Evolutionary conservation across 495 filamentous ascomycete genomes (phyloP), one percentile per base, ranked within the genome.

Genomic region (Neurospora terricola): DNA sequence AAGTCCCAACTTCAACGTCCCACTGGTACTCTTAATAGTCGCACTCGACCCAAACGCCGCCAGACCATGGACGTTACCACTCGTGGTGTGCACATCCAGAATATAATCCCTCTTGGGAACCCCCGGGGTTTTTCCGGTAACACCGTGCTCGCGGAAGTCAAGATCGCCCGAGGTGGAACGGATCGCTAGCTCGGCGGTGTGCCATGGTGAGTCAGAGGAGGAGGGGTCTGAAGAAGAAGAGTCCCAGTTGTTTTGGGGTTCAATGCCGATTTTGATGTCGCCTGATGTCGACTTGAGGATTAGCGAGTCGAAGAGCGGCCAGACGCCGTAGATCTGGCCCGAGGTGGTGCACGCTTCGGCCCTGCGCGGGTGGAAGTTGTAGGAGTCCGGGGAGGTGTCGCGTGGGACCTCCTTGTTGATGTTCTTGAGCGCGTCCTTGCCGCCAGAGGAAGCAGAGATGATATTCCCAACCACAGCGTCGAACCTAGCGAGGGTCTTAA

Each of bases 261-360:
- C 78, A 68, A 86, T 76, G 59, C 73, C 79, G 1, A 81, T 81
- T 10, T 71, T 45, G 71, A 85, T 78, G 70, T 73, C 74, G 34
- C 85, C 85, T 0, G 83, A 82, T 1, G 76, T 80, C 43, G 80
- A 80, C 12, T 80, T 75, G 4, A 86, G 74, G 0, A 73, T 72
- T 0, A 86, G 76, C 43, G 81, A 78, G 72, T 85, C 81, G 73
- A 80, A 81, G 0, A 86, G 72, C 0, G 84, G 83, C 83, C 83
- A 86, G 59, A 77, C 74, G 30, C 85, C 85, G 12, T 42, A 37
- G 75, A 86, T 84, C 9, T 69, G 23, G 0, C 79, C 83, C 0
- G 83, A 76, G 4, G 79, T 82, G 12, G 83, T 83, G 5, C 72
- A 69, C 2, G 80, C 77, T 18, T 80, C 76, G 72, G 82, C 78